Evolutionary conservation across 2,329 filamentous ascomycete species (phyloP), one percentile per base, ranked within the genome.

Genomic region (Pseudocercospora eumusae): DNA sequence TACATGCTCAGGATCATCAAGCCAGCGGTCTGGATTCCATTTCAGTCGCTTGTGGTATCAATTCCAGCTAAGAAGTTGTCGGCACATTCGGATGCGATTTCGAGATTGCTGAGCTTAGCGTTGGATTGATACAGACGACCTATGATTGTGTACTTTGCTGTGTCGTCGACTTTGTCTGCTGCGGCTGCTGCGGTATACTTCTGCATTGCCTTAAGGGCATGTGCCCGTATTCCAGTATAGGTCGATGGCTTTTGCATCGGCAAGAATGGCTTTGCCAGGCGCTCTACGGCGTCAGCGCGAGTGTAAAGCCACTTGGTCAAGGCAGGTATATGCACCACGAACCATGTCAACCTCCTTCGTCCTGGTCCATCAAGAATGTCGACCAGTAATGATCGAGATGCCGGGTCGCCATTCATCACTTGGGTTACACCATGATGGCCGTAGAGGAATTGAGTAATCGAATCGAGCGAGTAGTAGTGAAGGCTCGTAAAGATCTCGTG

Each of bases 41-140:
- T 74, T 69, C 60, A 68, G 55, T 84, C 81, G 23, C 80, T 80
- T 0, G 81, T 83, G 0, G 82, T 84, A 60, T 84, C 80, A 9
- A 84, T 82, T 0, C 82, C 82, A 0, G 82, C 83, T 0, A 82
- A 73, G 11, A 84, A 75, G 61, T 85, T 83, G 58, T 85, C 83
- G 0, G 82, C 82, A 11, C 76, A 78, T 69, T 85, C 83, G 0
- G 81, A 82, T 0, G 83, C 83, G 42, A 82, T 80, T 20, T 83
- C 80, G 6, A 82, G 66, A 31, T 79, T 77, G 9, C 75, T 71
- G 3, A 82, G 67, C 2, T 69, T 66, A 8, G 18, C 60, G 4
- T 28, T 49, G 8, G 49, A 64, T 18, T 73, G 67, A 72, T 76
- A 78, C 3, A 82, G 71, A 7, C 72, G 72, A 0, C 68, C 70